Conservation (phyloP, 2,329 filamentous ascomycete genomes). For the Madurella fahalii region DNA sequence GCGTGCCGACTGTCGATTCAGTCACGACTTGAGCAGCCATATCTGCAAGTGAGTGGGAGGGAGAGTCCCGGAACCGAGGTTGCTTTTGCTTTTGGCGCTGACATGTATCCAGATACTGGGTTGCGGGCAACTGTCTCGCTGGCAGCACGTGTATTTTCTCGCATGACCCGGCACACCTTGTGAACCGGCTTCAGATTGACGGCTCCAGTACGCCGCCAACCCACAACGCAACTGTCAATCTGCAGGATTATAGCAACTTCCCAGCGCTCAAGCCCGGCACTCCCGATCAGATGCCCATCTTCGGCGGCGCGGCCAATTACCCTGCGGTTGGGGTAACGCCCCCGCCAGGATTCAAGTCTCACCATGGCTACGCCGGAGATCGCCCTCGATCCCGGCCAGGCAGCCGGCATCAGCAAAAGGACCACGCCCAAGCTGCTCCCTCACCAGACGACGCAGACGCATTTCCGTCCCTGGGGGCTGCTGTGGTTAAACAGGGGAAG, state of each 20-base stretch:
- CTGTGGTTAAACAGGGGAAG: constrained; percentile 70
- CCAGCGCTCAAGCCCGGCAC: constrained; percentile 65
- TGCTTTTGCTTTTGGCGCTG: not conserved
- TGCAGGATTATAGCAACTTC: constrained; percentile 82
- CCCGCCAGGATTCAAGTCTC: constrained; percentile 66
- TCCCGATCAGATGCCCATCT: constrained; percentile 55
- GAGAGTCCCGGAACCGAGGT: constrained; percentile 8
- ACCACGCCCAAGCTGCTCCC: constrained; percentile 63
- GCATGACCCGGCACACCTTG: constrained; percentile 83
- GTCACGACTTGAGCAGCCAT: constrained; percentile 91
- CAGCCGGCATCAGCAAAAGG: constrained; percentile 70
- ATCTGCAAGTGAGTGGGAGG: constrained; percentile 82
- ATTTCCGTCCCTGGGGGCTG: constrained; percentile 83
- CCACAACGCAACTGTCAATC: constrained; percentile 64
- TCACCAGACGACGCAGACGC: constrained; percentile 92
- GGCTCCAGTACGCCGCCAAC: constrained; percentile 62
- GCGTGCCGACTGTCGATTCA: constrained; percentile 92
- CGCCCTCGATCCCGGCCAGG: constrained; percentile 76
- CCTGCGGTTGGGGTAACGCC: constrained; percentile 55
- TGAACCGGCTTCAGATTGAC: constrained; percentile 75
- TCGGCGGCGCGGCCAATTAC: constrained; percentile 49
- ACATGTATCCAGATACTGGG: constrained; percentile 68
- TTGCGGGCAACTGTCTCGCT: constrained; percentile 91
- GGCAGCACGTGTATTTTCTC: constrained; percentile 95
- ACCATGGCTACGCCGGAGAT: constrained; percentile 53